Evolutionary conservation across 1,139 yeast genomes (phyloP).

Genomic region (Scheffersomyces illinoinensis): DNA sequence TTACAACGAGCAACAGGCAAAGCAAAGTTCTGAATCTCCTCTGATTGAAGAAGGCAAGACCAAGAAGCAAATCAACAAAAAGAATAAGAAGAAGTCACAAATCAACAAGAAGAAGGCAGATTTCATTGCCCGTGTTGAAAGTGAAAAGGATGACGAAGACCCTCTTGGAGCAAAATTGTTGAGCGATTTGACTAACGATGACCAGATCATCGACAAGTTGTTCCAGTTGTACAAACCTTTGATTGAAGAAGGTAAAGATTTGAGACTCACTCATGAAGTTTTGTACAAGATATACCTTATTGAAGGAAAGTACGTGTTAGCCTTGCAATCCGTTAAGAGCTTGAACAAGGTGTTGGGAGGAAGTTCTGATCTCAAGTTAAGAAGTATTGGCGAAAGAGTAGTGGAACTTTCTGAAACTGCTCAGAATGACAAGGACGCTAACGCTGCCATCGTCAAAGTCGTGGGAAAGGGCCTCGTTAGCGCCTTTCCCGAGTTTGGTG

Average conservation of each 20-base stretch:
- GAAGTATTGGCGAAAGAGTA: conserved; percentile 26
- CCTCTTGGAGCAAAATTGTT: conserved; percentile 47
- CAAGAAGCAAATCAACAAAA: conserved; percentile 27
- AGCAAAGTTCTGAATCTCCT: conserved; percentile 6
- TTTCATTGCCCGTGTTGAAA: conserved; percentile 41
- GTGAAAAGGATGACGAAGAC: conserved; percentile 48
- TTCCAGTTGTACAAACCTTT: conserved; percentile 33
- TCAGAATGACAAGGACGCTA: conserved; percentile 28
- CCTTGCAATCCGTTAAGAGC: conserved; percentile 44
- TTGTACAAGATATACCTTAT: conserved; percentile 39
- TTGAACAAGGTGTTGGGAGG: conserved; percentile 31
- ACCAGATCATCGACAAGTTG: conserved; percentile 32
- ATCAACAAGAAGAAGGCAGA: conserved; percentile 38
- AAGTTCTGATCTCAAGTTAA: conserved; percentile 14
- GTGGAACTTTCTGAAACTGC: conserved; percentile 24
- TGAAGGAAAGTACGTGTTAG: conserved; percentile 48
- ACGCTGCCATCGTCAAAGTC: conserved; percentile 47
- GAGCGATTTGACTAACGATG: conserved; percentile 26
- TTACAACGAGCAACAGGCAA: conserved; percentile 22
- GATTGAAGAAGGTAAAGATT: conserved; percentile 35
- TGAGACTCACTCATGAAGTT: conserved; percentile 37
- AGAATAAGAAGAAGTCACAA: conserved; percentile 36
- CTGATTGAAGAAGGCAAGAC: conserved; percentile 19
- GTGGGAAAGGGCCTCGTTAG: conserved; percentile 41
- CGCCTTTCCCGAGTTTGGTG: conserved; percentile 32